A percentile compares a stretch with the other conserved stretches of the same genome.
phyloP scores from a whole-genome alignment of 306 rosid genomes.

The Acacia melanoxylon region DNA sequence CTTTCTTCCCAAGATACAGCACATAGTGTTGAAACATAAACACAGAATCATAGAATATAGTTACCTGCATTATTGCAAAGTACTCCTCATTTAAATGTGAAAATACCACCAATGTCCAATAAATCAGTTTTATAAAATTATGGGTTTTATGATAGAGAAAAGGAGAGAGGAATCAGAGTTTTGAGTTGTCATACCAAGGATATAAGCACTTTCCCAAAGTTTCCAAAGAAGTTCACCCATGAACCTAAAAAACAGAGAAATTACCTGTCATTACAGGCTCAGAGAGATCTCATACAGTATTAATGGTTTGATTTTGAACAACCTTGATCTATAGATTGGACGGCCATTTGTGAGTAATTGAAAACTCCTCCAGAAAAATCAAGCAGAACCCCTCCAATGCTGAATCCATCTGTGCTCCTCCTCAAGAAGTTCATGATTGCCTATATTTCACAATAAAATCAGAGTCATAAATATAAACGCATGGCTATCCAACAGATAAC shows the following conservation, averaged over 20 bases:
- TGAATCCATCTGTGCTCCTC: constrained; percentile 85
- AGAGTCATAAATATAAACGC: neutral
- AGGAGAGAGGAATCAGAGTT: neutral
- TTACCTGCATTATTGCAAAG: constrained; percentile 49
- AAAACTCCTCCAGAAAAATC: constrained; percentile 75
- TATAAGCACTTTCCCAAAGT: constrained; percentile 73
- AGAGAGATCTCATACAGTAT: neutral
- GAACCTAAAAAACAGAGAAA: constrained; percentile 52
- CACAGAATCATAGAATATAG: constrained; percentile 68
- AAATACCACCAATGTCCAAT: neutral
- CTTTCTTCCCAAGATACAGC: constrained; percentile 53
- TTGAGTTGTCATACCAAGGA: constrained; percentile 49
- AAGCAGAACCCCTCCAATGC: constrained; percentile 67
- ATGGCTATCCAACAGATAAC: neutral
- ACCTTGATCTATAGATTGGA: constrained; percentile 93
- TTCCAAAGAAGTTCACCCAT: constrained; percentile 83
- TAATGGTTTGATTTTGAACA: constrained; percentile 15
- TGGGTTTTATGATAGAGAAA: neutral
- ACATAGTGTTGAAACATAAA: constrained; percentile 71
- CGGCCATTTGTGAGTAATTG: constrained; percentile 70
- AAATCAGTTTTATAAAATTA: neutral
- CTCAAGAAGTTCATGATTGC: constrained; percentile 72
- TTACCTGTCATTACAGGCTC: neutral
- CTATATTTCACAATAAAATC: constrained; percentile 35
- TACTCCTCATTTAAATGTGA: neutral